Conservation (phyloP, 352 stramenopile species). For the Blastocystis sp. region DNA sequence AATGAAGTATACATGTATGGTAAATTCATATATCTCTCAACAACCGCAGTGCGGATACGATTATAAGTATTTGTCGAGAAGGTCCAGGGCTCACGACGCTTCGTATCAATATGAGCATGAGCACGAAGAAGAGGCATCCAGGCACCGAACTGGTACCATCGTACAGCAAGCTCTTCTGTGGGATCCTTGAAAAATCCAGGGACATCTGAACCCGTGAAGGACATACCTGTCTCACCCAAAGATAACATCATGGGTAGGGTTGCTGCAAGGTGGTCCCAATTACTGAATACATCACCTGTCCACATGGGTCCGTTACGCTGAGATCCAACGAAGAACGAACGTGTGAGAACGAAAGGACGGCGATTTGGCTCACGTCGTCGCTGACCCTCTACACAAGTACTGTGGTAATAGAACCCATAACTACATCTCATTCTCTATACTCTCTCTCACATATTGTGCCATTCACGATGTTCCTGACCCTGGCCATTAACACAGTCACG, state of each 20-base stretch:
- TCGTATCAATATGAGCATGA: constrained; percentile 97
- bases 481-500: constrained; percentile 87
- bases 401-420: constrained; percentile 93
- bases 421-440: neutral
- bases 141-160: constrained; percentile 81
- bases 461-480: constrained; percentile 93
- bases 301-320: constrained; percentile 95
- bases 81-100: constrained; percentile 93
- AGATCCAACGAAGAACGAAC: constrained; percentile 94
- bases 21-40: constrained; percentile 89
- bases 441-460: constrained; percentile 90
- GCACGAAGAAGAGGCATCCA: constrained; percentile 97
- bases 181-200: constrained; percentile 97
- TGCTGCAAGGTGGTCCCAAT: constrained; percentile 92
- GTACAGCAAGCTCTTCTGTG: constrained; percentile 74
- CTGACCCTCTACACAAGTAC: constrained; percentile 88
- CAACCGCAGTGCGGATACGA: constrained; percentile 83
- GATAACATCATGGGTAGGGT: constrained; percentile 93
- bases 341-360: constrained; percentile 93
- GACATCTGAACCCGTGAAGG: constrained; percentile 95
- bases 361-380: constrained; percentile 71
- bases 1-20: constrained; percentile 88
- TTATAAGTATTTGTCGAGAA: constrained; percentile 89
- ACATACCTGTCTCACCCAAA: constrained; percentile 88
- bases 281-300: constrained; percentile 93